Conservation (phyloP, 345 rosid species). For the Eucalyptus regnans region DNA sequence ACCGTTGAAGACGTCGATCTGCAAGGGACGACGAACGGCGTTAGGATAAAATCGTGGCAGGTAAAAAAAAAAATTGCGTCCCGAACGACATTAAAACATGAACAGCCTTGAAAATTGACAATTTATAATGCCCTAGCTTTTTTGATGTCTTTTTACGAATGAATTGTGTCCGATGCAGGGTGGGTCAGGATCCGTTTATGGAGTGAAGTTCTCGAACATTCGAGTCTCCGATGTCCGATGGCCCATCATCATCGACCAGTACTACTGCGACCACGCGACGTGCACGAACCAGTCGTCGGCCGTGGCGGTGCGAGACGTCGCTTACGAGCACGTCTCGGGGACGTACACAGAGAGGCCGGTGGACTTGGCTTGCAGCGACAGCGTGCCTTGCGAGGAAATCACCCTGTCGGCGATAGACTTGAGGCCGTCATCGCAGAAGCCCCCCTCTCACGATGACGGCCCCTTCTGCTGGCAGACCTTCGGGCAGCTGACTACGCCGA, state of each 20-base stretch:
- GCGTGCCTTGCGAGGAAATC: slow-evolving; percentile 15
- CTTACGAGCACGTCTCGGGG: slow-evolving; percentile 12
- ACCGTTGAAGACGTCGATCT: too few species aligned
- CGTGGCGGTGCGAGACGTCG: slow-evolving; percentile 6
- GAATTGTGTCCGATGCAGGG: neutral
- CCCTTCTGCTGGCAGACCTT: neutral
- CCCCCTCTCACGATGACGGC: neutral
- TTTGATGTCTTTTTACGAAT: neutral
- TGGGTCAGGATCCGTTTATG: slow-evolving; percentile 14
- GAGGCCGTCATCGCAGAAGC: neutral
- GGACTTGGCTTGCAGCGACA: slow-evolving; percentile 24
- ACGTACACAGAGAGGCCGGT: slow-evolving; percentile 14
- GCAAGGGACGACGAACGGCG: too few species aligned
- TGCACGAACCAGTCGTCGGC: slow-evolving; percentile 22
- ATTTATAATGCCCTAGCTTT: neutral
- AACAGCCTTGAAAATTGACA: neutral
- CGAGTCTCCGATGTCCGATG: slow-evolving; percentile 11
- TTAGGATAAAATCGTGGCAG: too few species aligned
- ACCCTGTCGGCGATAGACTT: slow-evolving; percentile 6
- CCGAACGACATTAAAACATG: neutral
- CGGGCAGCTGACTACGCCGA: neutral
- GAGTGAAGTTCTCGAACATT: slow-evolving; percentile 10
- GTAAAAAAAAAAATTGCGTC: neutral
- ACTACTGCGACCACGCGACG: slow-evolving; percentile 3
- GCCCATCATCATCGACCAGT: slow-evolving; percentile 26